Conservation (phyloP, 805 yeast genomes). For the Debaryomyces tyrocola region DNA sequence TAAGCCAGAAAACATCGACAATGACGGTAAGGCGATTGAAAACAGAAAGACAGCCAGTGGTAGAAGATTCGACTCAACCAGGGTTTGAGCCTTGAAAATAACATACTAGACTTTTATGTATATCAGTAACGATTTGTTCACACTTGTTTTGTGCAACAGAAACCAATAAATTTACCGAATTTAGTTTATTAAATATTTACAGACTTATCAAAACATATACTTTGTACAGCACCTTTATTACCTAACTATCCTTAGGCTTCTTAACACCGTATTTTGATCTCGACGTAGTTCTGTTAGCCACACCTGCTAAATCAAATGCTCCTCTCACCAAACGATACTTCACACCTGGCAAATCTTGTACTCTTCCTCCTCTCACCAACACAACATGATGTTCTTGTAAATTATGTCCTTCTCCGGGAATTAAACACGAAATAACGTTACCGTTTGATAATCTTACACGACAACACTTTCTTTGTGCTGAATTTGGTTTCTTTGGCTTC, state of each 20-base stretch:
- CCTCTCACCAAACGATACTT: conserved; percentile 94
- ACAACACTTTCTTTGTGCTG: conserved; percentile 96
- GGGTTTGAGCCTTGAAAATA: conserved; percentile 8
- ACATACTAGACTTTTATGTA: not conserved
- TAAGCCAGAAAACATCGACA: conserved; percentile 85
- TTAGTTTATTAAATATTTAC: not conserved
- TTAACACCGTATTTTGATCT: conserved; percentile 94
- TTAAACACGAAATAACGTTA: conserved; percentile 83
- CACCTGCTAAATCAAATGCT: conserved; percentile 89
- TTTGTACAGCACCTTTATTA: conserved; percentile 4
- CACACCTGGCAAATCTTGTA: conserved; percentile 97
- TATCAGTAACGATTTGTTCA: not conserved
- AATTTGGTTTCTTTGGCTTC: conserved; percentile 97
- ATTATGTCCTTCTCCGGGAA: conserved; percentile 98
- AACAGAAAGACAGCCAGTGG: conserved; percentile 72
- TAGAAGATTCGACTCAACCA: conserved; percentile 52
- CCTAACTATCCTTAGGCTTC: conserved; percentile 50
- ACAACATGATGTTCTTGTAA: conserved; percentile 98
- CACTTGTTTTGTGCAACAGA: too few species aligned
- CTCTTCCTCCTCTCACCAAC: conserved; percentile 96
- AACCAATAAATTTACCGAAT: too few species aligned
- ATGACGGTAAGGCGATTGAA: conserved; percentile 49
- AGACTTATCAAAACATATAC: not conserved
- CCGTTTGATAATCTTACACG: conserved; percentile 93
- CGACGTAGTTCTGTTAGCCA: conserved; percentile 85